Percentiles rank a stretch among this genome's conserved stretches.
Conservation (phyloP, 192 early-diverging fungal genomes). For the Thoreauomyces humboldtii region DNA sequence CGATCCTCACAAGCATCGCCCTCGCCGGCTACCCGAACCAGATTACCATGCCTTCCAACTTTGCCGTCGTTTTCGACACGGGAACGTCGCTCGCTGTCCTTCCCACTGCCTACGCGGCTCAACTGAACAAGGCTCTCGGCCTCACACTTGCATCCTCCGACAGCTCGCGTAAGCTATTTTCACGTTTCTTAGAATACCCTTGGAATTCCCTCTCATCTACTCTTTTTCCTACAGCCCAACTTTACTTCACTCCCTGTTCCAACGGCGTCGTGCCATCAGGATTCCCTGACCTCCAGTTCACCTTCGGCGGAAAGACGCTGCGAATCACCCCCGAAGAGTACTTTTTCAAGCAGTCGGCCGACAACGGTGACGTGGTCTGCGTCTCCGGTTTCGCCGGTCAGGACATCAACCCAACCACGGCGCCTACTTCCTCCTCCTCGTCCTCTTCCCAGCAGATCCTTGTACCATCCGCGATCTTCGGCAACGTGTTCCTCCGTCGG, state of each 20-base stretch:
- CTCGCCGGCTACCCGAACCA: background rate
- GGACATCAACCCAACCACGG: conserved; percentile 3
- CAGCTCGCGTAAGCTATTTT: too few relatives aligned
- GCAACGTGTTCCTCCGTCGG: conserved; percentile 37
- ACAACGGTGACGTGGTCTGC: conserved; percentile 14
- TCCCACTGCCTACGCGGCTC: conserved; percentile 5
- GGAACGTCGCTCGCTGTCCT: conserved; percentile 36
- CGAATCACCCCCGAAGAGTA: conserved; percentile 22
- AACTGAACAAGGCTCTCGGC: conserved; percentile 14
- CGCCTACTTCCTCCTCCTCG: too few relatives aligned
- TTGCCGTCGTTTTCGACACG: conserved; percentile 37
- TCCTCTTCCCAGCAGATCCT: too few relatives aligned
- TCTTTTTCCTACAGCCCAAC: background rate
- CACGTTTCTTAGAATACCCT: too few relatives aligned
- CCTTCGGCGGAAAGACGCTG: background rate
- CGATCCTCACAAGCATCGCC: conserved; percentile 8
- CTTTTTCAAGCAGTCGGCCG: conserved; percentile 19
- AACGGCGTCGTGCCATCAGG: conserved; percentile 10
- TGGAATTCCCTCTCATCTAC: too few relatives aligned
- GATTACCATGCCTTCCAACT: background rate
- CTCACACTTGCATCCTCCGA: too few relatives aligned
- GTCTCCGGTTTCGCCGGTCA: conserved; percentile 27
- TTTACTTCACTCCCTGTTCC: conserved; percentile 20
- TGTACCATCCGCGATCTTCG: conserved; percentile 31
- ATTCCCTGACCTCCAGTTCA: conserved; percentile 10